Evolutionary conservation across 306 rosid genomes (phyloP), one percentile per base, ranked within the genome.

Genomic region (Dryas drummondii): DNA sequence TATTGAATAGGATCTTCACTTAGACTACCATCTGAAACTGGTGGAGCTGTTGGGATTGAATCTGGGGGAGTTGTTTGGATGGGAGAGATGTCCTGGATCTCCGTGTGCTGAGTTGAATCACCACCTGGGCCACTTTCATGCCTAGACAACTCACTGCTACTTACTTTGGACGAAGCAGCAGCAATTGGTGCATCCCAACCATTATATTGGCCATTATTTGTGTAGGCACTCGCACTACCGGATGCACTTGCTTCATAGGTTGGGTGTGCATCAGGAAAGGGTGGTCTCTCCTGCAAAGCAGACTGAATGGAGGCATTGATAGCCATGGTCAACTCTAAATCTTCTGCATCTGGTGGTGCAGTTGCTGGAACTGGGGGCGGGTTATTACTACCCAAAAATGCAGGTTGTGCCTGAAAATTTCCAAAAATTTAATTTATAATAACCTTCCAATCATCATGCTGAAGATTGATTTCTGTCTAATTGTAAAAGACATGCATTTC

Each of bases 281-380:
- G 73, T 72, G 87, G 89, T 72, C 86, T 75, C 70, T 84, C 94
- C 58, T 80, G 92, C 41, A 76, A 6, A 78, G 92, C 88, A 65
- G 87, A 70, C 82, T 90, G 92, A 61, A 92, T 67, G 59, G 98
- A 92, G 69, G 91, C 94, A 51, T 76, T 84, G 77, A 92, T 71
- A 53, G 97, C 97, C 89, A 89, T 83, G 59, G 81, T 87, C 68
- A 92, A 62, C 77, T 87, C 96, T 56, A 80, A 66, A 82, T 90
- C 97, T 89, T 87, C 99, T 19, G 90, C 84, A 71, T 75, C 65
- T 75, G 86, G 86, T 32, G 99, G 97, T 60, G 96, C 96, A 44
- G 92, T 86, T 59, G 99, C 89, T 55, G 87, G 86, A 77, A 15
- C 78, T 27, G 88, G 78, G 50, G 77, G 47, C 69, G 78, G 86